Evolutionary conservation across 75 land plant genomes (phyloP).

Genomic region (Pseudotsuga menziesii): DNA sequence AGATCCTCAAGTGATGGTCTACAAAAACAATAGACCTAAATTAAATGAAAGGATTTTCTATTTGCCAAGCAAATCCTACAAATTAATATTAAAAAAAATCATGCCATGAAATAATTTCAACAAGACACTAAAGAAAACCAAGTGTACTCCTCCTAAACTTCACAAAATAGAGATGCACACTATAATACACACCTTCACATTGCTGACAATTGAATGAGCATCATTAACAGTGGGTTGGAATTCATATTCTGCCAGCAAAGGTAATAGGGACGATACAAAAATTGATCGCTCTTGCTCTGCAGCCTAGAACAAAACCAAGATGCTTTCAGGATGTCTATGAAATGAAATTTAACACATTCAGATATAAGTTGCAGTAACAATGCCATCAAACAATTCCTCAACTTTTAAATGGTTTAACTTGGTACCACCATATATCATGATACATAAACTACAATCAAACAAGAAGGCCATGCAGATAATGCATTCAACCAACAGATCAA

Average conservation of each 20-base stretch:
- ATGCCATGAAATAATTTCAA: too few relatives aligned
- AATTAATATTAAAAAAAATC: too few relatives aligned
- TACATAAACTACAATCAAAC: neutral
- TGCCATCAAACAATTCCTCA: neutral
- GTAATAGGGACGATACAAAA: constrained; percentile 66
- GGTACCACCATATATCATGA: neutral
- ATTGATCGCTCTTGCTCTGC: constrained; percentile 69
- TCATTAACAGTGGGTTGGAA: constrained; percentile 73
- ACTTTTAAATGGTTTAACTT: neutral
- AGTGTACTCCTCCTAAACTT: too few relatives aligned
- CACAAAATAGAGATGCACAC: too few relatives aligned
- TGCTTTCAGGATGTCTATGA: neutral
- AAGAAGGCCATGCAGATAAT: neutral
- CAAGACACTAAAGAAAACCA: too few relatives aligned
- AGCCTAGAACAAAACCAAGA: constrained; percentile 4
- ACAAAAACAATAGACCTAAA: too few relatives aligned
- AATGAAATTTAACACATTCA: neutral
- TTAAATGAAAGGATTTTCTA: too few relatives aligned
- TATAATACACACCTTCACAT: constrained; percentile 14
- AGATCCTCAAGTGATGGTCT: too few relatives aligned
- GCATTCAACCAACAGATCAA: neutral
- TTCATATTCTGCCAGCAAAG: constrained; percentile 74
- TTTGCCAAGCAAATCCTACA: too few relatives aligned
- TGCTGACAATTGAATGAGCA: constrained; percentile 81
- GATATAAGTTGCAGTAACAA: neutral